These are phyloP conservation scores for Galeopsis tetrahit DNA, from an alignment of 257 asterid species.

Conservation along the genomic window DNA sequence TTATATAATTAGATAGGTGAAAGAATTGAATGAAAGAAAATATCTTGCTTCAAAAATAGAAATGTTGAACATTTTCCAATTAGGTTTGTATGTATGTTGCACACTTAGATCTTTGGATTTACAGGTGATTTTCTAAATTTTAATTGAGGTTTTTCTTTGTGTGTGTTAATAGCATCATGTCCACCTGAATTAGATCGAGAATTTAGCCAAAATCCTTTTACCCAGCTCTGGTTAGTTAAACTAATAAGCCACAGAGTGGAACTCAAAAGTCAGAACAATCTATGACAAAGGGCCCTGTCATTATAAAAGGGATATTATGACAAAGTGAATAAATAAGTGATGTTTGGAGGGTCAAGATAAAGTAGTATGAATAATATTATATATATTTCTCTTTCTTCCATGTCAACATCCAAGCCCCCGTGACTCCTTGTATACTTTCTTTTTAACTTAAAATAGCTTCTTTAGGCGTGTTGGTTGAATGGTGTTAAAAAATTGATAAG, in stretches of 20 bases:
- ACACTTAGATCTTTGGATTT: constrained; percentile 71
- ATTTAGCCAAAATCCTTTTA: neutral
- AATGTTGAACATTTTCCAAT: constrained; percentile 1
- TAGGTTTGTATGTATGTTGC: constrained; percentile 7
- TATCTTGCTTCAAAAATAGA: neutral
- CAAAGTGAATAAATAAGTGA: too few species aligned
- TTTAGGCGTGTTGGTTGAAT: neutral
- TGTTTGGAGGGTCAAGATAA: too few species aligned
- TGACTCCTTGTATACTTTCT: constrained; percentile 1
- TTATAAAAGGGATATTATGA: constrained; percentile 18
- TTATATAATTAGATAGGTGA: constrained; percentile 1
- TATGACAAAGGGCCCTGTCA: constrained; percentile 4
- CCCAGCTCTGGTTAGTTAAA: constrained; percentile 6
- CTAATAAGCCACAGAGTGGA: neutral
- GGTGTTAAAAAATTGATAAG: constrained; percentile 15
- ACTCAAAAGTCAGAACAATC: constrained; percentile 5
- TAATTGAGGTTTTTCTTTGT: neutral
- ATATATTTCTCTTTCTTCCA: neutral
- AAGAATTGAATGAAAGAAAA: neutral
- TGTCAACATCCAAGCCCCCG: neutral
- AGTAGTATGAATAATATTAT: too few species aligned
- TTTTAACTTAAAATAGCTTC: neutral
- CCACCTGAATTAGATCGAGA: constrained; percentile 20
- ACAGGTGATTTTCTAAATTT: constrained; percentile 57
- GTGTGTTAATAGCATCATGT: constrained; percentile 3